Evolutionary conservation across 176 grass and related monocot genomes (phyloP), one percentile per base, ranked within the genome.

Genomic region (Cenchrus fungigraminus): DNA sequence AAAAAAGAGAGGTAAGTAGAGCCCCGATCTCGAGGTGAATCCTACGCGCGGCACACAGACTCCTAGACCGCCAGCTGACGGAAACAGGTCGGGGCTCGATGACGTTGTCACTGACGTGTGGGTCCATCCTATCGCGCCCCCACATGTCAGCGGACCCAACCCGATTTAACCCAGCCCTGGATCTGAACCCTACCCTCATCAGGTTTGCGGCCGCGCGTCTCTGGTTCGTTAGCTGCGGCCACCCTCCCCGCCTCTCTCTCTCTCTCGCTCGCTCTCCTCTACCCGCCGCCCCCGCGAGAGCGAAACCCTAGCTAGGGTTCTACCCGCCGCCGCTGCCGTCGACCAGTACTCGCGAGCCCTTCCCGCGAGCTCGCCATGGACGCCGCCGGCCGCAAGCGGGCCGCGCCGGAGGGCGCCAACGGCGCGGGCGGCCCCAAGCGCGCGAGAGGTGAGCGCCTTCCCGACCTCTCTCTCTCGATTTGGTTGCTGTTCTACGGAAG

Each of bases 241-340:
- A 32, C 14, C 12, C 63, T 52, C 8, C 61, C 77, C 59, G 9
- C 12, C 14, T 4, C 17, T 37, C 63, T 68, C 49, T 40, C 37
- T 40, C 37, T 2, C 37, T 40, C 37, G 25, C 25, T 40, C 37
- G 37, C 37, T 68, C 65, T 4, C 64, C 79, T 69, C 66, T 55
- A 73, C 56, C 55, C 68, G 68, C 76, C 29, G 15, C 60, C 77
- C 58, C 9, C 61, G 56, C 22, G 14, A 14, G 45, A 40, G 46
- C 49, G 78, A 82, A 90, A 82, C 88, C 88, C 84, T 90, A 86
- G 50, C 88, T 86, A 86, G 88, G 88, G 88, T 87, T 90, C 66
- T 72, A 29, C 51, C 42, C 82, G 43, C 77, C 82, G 47, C 78
- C 65, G 34, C 57, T 56, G 54, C 1, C 76, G 44, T 37, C 67